phyloP scores from a whole-genome alignment of 2,329 filamentous ascomycete species.

The Trichoderma gracile region DNA sequence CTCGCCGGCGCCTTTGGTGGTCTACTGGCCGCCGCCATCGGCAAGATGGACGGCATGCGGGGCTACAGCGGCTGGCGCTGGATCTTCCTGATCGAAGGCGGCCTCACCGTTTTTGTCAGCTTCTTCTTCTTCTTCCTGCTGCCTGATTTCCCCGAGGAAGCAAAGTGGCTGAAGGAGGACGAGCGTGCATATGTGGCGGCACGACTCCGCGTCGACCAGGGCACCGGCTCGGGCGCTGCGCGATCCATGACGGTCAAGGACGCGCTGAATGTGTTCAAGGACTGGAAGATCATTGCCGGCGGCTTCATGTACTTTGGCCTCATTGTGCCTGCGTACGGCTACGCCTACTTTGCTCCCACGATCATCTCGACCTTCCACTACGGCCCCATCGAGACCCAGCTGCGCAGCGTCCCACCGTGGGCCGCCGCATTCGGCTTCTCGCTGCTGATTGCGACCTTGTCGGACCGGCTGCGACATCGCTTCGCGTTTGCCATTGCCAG shows the following conservation, averaged over 20 bases:
- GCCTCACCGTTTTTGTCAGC: conserved; percentile 61
- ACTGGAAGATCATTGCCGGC: conserved; percentile 72
- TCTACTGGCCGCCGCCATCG: conserved; percentile 80
- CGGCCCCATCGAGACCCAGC: conserved; percentile 56
- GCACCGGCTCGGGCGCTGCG: conserved; percentile 60
- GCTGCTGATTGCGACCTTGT: conserved; percentile 71
- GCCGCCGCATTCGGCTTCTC: conserved; percentile 74
- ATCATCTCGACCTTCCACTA: conserved; percentile 71
- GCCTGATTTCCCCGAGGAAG: conserved; percentile 73
- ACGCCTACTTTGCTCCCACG: conserved; percentile 73
- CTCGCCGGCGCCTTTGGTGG: conserved; percentile 84
- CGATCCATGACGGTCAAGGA: conserved; percentile 60
- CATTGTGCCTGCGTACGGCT: conserved; percentile 75
- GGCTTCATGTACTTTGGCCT: conserved; percentile 82
- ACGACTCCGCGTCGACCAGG: conserved; percentile 68
- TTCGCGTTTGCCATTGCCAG: conserved; percentile 71
- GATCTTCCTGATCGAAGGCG: conserved; percentile 80
- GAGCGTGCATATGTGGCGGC: conserved; percentile 67
- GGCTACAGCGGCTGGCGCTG: conserved; percentile 76
- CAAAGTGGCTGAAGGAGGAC: conserved; percentile 69
- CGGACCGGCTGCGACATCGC: conserved; percentile 71
- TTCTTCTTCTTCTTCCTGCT: conserved; percentile 68
- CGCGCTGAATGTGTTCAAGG: conserved; percentile 65
- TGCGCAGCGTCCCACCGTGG: conserved; percentile 60
- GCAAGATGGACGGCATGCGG: conserved; percentile 74